A percentile compares a stretch with the other conserved stretches of the same genome.
These are phyloP conservation scores for Litchi chinensis DNA, from an alignment of 345 rosid genomes.

Conservation along the genomic window DNA sequence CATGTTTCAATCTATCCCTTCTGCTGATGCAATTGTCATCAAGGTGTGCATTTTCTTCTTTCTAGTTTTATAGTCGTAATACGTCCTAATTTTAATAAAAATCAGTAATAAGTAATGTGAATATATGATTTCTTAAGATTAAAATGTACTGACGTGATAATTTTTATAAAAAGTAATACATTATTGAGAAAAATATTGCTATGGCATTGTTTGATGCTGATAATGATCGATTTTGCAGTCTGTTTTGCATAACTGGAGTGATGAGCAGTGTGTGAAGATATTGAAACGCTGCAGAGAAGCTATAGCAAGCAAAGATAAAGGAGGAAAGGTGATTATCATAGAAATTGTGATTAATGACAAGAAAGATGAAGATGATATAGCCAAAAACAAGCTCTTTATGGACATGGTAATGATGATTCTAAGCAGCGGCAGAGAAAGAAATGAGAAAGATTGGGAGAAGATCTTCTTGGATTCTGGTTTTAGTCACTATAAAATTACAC, in stretches of 20 bases:
- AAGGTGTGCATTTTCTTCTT: background rate
- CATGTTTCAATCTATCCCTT: constrained; percentile 26
- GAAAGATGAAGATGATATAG: constrained; percentile 19
- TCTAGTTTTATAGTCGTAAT: no score
- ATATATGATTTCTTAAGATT: no score
- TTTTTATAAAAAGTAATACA: no score
- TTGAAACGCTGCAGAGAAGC: constrained; percentile 47
- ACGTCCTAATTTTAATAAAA: no score
- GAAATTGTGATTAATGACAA: constrained; percentile 24
- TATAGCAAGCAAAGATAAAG: background rate
- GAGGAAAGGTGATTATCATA: constrained; percentile 27
- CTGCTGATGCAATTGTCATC: constrained; percentile 13
- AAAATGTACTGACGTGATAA: no score
- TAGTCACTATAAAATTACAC: constrained; percentile 34
- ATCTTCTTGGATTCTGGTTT: constrained; percentile 39
- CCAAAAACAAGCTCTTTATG: constrained; percentile 37
- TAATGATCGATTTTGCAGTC: constrained; percentile 16
- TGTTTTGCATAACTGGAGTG: constrained; percentile 42
- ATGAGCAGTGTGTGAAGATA: constrained; percentile 49
- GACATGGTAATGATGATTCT: constrained; percentile 46
- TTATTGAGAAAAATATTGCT: no score
- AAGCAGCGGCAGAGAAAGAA: constrained; percentile 35
- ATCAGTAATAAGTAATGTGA: no score
- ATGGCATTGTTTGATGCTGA: no score
- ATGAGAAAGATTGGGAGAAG: constrained; percentile 33